Evolutionary conservation across 441 rosid genomes (phyloP).

Genomic region (Breynia disticha): DNA sequence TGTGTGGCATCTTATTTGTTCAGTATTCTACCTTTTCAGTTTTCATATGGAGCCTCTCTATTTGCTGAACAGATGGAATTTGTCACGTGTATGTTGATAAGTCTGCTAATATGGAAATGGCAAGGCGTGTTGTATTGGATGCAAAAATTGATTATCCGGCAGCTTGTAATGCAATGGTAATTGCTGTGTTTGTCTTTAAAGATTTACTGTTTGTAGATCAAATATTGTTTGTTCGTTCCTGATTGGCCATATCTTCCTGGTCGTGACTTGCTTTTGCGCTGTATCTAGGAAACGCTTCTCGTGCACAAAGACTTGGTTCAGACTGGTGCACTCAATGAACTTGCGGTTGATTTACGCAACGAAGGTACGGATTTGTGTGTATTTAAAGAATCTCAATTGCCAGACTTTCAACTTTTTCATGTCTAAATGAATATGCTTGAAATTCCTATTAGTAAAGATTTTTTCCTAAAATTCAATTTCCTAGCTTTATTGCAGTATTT

Average conservation of each 20-base stretch:
- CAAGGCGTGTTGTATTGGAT: constrained; percentile 69
- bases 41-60: not conserved
- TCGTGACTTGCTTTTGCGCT: constrained; percentile 10
- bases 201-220: no score
- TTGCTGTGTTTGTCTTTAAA: constrained; percentile 2
- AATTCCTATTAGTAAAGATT: no score
- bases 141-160: constrained; percentile 97
- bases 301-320: constrained; percentile 73
- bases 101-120: constrained; percentile 74
- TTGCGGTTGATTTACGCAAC: constrained; percentile 40
- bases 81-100: constrained; percentile 94
- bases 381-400: not conserved
- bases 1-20: constrained; percentile 9
- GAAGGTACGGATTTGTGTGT: constrained; percentile 40
- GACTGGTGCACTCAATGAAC: constrained; percentile 43
- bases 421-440: no score
- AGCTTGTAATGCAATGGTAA: constrained; percentile 98
- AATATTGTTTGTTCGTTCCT: no score
- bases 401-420: no score
- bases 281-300: constrained; percentile 84
- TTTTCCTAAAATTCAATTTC: no score
- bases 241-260: not conserved
- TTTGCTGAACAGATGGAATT: constrained; percentile 70
- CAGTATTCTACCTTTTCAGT: not conserved
- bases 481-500: no score